phyloP scores from a whole-genome alignment of 108 stramenopile species.

The Licmophora abbreviata region DNA sequence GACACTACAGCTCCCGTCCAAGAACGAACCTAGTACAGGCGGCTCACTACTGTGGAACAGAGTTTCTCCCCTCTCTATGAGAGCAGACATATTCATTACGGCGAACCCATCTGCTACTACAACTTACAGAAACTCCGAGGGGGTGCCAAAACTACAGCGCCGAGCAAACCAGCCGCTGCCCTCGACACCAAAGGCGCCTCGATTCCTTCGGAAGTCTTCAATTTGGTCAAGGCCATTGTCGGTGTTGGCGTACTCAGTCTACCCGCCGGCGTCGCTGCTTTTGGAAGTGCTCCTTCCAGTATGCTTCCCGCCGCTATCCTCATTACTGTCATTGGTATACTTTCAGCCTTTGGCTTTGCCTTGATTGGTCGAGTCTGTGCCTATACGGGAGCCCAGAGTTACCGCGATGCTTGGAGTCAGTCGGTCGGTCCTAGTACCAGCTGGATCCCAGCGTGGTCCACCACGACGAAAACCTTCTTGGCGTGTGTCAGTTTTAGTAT shows the following conservation, averaged over 20 bases:
- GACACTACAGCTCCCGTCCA: too few species aligned
- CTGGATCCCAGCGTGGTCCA: constrained; percentile 80
- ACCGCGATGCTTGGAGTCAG: constrained; percentile 87
- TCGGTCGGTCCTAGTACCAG: constrained; percentile 58
- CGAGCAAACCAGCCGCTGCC: not conserved
- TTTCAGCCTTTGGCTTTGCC: constrained; percentile 84
- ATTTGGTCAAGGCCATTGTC: constrained; percentile 77
- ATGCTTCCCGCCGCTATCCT: constrained; percentile 78
- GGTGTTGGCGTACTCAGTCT: constrained; percentile 92
- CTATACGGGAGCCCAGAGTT: constrained; percentile 69
- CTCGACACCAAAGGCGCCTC: constrained; percentile 42
- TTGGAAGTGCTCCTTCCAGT: constrained; percentile 85
- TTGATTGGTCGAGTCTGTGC: constrained; percentile 78
- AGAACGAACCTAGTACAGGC: too few species aligned
- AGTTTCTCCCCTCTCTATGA: too few species aligned
- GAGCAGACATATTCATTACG: too few species aligned
- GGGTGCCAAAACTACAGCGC: not conserved
- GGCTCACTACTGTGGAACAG: too few species aligned
- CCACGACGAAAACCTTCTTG: constrained; percentile 79
- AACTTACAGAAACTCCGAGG: too few species aligned
- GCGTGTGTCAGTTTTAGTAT: constrained; percentile 90
- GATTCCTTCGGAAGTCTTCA: constrained; percentile 61
- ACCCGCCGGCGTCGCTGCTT: constrained; percentile 86
- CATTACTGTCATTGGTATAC: constrained; percentile 69
- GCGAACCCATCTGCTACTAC: too few species aligned